A percentile compares a stretch with the other conserved stretches of the same genome.
Evolutionary conservation across 768 basidiomycete species (phyloP).

Genomic region (Kwoniella mangroviensis): DNA sequence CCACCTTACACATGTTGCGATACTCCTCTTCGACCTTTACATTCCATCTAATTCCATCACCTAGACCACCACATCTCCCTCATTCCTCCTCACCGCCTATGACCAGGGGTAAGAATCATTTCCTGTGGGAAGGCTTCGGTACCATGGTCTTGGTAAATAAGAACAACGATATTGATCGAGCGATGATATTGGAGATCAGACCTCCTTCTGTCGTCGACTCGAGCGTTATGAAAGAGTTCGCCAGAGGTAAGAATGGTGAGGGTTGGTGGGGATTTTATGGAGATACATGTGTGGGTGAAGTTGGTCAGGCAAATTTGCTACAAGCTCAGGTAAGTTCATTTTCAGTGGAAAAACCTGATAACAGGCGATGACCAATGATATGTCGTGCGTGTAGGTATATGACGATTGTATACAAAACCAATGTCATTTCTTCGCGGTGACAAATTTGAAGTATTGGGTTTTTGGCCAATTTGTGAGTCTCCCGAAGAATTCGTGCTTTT

Average conservation of each 20-base stretch:
- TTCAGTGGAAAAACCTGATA: neutral
- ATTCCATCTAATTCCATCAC: constrained; percentile 50
- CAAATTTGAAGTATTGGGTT: constrained; percentile 55
- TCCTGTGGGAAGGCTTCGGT: constrained; percentile 53
- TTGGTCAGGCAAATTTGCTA: constrained; percentile 55
- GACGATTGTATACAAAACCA: constrained; percentile 54
- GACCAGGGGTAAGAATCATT: constrained; percentile 12
- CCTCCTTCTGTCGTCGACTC: constrained; percentile 50
- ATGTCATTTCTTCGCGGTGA: constrained; percentile 55
- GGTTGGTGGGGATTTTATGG: constrained; percentile 48
- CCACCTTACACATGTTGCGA: constrained; percentile 53
- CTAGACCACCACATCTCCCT: constrained; percentile 24
- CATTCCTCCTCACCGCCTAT: constrained; percentile 10
- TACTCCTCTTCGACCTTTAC: constrained; percentile 47
- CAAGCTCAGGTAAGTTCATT: constrained; percentile 49
- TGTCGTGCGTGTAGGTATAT: constrained; percentile 34
- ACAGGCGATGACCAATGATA: neutral
- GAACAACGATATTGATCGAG: constrained; percentile 43
- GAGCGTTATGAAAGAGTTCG: constrained; percentile 49
- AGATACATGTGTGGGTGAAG: constrained; percentile 46
- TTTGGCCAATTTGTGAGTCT: constrained; percentile 55
- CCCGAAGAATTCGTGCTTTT: too few relatives aligned
- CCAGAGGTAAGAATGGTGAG: constrained; percentile 27
- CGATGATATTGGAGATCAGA: constrained; percentile 48
- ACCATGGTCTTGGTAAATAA: constrained; percentile 53